Percentiles rank a stretch among this genome's conserved stretches.
phyloP scores from a whole-genome alignment of 345 rosid species.

The Zanthoxylum bungeanum region DNA sequence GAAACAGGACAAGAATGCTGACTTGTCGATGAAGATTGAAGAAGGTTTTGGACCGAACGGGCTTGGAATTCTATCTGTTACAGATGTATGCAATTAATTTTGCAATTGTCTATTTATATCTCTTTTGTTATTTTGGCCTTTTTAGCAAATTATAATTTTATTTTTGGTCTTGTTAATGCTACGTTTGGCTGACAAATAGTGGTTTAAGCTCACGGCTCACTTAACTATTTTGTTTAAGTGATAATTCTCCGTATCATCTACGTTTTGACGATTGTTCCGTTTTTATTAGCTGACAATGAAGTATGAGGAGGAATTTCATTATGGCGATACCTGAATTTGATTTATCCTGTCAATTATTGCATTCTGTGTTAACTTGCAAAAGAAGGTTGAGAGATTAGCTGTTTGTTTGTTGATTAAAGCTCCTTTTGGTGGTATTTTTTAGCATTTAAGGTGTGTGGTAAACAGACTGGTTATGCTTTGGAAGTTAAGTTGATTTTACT shows the following conservation, averaged over 20 bases:
- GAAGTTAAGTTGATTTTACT: neutral
- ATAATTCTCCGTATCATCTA: neutral
- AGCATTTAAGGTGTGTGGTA: neutral
- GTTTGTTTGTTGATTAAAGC: neutral
- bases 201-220: neutral
- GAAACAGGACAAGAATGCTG: slow-evolving; percentile 54
- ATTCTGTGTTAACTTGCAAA: neutral
- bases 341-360: neutral
- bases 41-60: slow-evolving; percentile 86
- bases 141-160: too few species aligned
- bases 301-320: neutral
- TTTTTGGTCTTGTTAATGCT: neutral
- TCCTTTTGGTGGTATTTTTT: neutral
- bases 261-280: neutral
- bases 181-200: neutral
- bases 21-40: slow-evolving; percentile 70
- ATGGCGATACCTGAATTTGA: neutral
- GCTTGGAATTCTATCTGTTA: slow-evolving; percentile 73
- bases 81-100: slow-evolving; percentile 37
- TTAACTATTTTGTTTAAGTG: neutral
- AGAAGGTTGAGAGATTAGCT: neutral
- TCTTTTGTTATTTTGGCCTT: neutral
- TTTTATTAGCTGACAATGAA: neutral
- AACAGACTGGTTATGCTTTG: neutral
- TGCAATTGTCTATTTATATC: neutral